phyloP scores from a whole-genome alignment of 1,284 basidiomycete species.

The Irpex sp. region DNA sequence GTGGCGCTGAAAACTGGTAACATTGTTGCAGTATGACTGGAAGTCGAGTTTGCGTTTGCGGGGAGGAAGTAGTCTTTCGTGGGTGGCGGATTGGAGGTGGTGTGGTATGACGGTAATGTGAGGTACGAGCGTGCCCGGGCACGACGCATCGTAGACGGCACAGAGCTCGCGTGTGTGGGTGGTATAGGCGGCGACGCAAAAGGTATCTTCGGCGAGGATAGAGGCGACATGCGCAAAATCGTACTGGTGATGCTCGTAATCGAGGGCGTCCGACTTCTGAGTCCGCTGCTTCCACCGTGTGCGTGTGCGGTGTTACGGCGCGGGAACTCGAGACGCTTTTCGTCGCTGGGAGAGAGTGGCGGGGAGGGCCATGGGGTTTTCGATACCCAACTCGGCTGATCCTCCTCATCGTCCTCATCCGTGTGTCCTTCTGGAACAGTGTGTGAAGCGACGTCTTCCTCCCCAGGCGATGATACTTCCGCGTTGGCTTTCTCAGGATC shows the following conservation, averaged over 20 bases:
- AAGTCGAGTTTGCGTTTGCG: conserved; percentile 27
- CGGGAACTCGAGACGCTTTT: conserved; percentile 9
- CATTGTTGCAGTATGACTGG: not conserved
- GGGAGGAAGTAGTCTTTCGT: conserved; percentile 14
- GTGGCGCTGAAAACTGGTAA: conserved; percentile 15
- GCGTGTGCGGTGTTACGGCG: not conserved
- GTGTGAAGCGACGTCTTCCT: not conserved
- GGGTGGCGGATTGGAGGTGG: conserved; percentile 1
- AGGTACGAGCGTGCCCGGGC: conserved; percentile 1
- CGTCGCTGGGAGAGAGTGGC: conserved; percentile 18
- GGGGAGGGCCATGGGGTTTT: conserved; percentile 23
- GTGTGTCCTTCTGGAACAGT: not conserved
- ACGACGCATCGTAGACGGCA: conserved; percentile 1
- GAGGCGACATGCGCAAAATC: not conserved
- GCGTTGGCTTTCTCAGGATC: conserved; percentile 2
- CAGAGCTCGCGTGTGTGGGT: not conserved
- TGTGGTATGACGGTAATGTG: not conserved
- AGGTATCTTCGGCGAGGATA: not conserved
- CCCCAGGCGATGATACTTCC: not conserved
- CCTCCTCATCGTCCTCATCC: conserved; percentile 19
- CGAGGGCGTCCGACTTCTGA: conserved; percentile 6
- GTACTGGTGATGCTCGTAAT: conserved; percentile 7
- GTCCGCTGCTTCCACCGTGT: not conserved
- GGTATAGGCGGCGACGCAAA: not conserved
- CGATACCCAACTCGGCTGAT: conserved; percentile 45